Conservation (phyloP, 352 stramenopile genomes). For the Globisporangium uncinulatum region DNA sequence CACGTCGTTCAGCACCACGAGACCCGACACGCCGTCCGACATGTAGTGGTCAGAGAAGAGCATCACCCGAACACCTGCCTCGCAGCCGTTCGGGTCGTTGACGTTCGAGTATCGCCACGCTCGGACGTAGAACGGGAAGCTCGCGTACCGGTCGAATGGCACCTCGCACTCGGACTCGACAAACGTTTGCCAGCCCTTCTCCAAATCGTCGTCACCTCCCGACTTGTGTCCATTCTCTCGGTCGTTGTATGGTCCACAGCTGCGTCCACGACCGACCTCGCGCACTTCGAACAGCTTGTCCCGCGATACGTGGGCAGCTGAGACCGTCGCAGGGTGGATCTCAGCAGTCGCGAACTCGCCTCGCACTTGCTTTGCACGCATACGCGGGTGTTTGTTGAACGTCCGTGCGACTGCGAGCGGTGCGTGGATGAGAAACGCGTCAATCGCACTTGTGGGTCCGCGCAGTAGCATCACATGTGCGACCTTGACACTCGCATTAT, state of each 20-base stretch:
- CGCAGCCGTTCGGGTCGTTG: too few relatives aligned
- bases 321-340: neutral
- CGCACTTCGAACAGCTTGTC: neutral
- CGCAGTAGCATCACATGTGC: constrained; percentile 1
- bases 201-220: too few relatives aligned
- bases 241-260: too few relatives aligned
- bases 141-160: neutral
- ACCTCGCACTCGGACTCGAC: neutral
- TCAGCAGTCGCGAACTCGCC: neutral
- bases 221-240: too few relatives aligned
- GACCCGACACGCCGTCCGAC: constrained; percentile 29
- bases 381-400: constrained; percentile 5
- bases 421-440: neutral
- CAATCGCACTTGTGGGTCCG: neutral
- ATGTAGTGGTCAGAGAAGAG: constrained; percentile 50
- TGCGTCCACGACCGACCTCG: neutral
- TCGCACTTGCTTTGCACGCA: neutral
- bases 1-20: constrained; percentile 31
- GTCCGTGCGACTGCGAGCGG: neutral
- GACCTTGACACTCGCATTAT: constrained; percentile 2
- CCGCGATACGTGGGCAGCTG: neutral
- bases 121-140: neutral
- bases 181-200: neutral
- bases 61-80: constrained; percentile 22
- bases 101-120: constrained; percentile 9